Base-by-base conservation (phyloP, 306 rosid species). In the Cicer yamashitae region DNA sequence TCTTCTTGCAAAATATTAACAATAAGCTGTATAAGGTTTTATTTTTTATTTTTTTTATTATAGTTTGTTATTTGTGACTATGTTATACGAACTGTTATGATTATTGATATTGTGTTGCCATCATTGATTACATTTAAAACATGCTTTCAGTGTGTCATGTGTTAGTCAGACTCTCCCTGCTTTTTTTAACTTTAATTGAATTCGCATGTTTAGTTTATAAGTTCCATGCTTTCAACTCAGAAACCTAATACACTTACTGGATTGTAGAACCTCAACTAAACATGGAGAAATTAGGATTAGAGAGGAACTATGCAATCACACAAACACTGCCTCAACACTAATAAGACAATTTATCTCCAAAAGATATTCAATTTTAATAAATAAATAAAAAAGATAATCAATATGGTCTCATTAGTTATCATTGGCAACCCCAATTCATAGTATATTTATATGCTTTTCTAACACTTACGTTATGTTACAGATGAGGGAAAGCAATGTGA, bases 401-500 rank as follows among this genome's bases (percentile, higher is more conserved):
- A 30, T 30, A 30, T 30, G 3, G 37, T 30, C 37, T 30, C 37
- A 30, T 30, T 30, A 30, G 3, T 30, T 3, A 30, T 30, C 6
- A 30, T 30, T 30, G 37, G 37, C 37, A 30, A 30, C 37, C 3
- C 37, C 37, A 30, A 30, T 30, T 30, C 37, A 30, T 30, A 30
- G 37, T 30, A 30, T 30, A 30, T 10, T 11, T 63, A 6, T 25
- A 17, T 25, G 68, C 51, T 53, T 20, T 50, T 1, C 12, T 43
- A 54, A 14, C 64, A 45, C 60, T 39, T 66, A 17, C 34, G 20
- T 50, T 46, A 8, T 70, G 66, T 64, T 11, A 63, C 77, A 87
- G 98, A 85, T 58, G 86, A 56, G 22, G 85, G 79, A 64, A 86
- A 40, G 15, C 94, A 81, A 60, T 56, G 47, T 53, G 84, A 86